Evolutionary conservation across 176 grass and related monocot species (phyloP).

Genomic region (Oryza meridionalis): DNA sequence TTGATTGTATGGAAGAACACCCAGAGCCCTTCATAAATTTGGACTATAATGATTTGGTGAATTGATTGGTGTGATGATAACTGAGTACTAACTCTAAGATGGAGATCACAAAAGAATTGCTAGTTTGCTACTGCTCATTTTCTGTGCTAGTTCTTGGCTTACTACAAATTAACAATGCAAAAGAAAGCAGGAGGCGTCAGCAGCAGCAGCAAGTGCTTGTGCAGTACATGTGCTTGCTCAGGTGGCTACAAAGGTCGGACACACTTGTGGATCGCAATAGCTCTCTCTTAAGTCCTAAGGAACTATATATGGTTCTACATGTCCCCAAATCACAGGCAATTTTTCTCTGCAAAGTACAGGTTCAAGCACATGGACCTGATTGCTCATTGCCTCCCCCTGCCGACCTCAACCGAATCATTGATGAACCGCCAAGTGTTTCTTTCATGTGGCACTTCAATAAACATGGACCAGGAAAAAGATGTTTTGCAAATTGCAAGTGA

Average conservation of each 20-base stretch:
- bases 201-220: not conserved
- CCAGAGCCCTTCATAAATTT: not conserved
- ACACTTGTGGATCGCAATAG: constrained; percentile 1
- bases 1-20: not conserved
- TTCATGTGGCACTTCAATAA: constrained; percentile 30
- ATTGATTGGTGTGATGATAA: not conserved
- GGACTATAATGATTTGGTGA: not conserved
- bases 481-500: constrained; percentile 32
- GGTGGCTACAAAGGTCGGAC: not conserved
- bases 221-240: not conserved
- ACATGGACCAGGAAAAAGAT: constrained; percentile 22
- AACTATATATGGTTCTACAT: constrained; percentile 5
- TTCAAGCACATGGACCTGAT: constrained; percentile 28
- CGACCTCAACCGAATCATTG: constrained; percentile 33
- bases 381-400: constrained; percentile 5
- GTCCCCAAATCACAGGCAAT: not conserved
- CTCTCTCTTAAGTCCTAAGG: constrained; percentile 2
- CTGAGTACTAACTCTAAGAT: not conserved
- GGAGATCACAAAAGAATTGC: not conserved
- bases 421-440: constrained; percentile 35
- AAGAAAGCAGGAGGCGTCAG: not conserved
- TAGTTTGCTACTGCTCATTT: not conserved
- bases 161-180: not conserved
- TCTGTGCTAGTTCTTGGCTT: not conserved
- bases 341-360: constrained; percentile 6